A percentile compares a stretch with the other conserved stretches of the same genome.
Evolutionary conservation across 352 stramenopile species (phyloP).

Genomic region (Globisporangium mamillatum): DNA sequence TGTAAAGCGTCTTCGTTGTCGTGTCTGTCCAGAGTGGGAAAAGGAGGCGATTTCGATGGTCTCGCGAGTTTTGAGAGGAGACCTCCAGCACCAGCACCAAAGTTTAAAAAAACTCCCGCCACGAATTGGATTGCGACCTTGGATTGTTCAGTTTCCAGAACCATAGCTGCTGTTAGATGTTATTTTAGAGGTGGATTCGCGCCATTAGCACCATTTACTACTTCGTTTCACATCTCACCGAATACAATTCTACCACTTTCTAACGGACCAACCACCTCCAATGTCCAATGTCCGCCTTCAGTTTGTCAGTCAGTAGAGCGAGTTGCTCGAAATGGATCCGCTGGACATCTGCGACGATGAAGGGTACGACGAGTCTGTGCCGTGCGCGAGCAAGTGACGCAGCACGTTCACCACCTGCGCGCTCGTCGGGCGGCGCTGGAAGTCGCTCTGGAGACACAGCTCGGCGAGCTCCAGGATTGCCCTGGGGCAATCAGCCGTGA

Average conservation of each 20-base stretch:
- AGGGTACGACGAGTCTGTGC: neutral
- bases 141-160: neutral
- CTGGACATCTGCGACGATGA: neutral
- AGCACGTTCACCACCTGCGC: constrained; percentile 2
- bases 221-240: no score
- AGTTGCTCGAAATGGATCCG: neutral
- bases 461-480: neutral
- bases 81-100: neutral
- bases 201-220: neutral
- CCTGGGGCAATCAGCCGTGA: neutral
- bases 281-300: neutral
- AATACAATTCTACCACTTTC: no score
- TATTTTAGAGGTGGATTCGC: neutral
- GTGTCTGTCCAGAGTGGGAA: no score
- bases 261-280: no score
- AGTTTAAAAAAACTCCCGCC: neutral
- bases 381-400: constrained; percentile 2
- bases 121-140: neutral
- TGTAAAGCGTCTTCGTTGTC: no score
- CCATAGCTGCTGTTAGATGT: neutral
- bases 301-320: neutral
- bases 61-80: no score
- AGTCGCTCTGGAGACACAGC: neutral
- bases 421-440: neutral
- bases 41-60: no score